Conservation (phyloP, 352 stramenopile genomes). For the Pythium brachiatum region DNA sequence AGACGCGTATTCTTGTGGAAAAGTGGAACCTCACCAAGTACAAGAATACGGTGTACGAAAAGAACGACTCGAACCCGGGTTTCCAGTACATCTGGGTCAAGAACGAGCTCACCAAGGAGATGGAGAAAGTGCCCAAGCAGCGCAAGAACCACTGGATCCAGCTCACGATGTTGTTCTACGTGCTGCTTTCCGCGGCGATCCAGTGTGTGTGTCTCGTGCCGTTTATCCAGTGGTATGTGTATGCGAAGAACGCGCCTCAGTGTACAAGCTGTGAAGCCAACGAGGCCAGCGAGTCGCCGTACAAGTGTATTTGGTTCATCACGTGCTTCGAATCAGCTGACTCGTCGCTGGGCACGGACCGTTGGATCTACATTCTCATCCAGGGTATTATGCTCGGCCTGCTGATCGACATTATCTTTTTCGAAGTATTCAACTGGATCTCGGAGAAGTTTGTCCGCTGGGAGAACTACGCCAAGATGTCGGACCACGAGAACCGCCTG, state of each 20-base stretch:
- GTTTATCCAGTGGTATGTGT: conserved; percentile 90
- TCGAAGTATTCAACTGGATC: conserved; percentile 86
- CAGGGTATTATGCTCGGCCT: conserved; percentile 80
- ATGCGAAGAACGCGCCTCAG: conserved; percentile 79
- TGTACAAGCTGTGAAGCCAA: conserved; percentile 59
- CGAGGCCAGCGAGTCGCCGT: conserved; percentile 30
- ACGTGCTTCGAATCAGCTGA: conserved; percentile 77
- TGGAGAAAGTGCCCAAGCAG: conserved; percentile 84
- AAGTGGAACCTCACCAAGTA: conserved; percentile 89
- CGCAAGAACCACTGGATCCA: conserved; percentile 86
- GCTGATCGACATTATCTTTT: conserved; percentile 89
- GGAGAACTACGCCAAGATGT: conserved; percentile 88
- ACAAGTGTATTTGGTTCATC: conserved; percentile 78
- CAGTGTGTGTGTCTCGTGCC: conserved; percentile 82
- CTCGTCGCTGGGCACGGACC: conserved; percentile 77
- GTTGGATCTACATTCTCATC: conserved; percentile 88
- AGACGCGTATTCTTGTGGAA: conserved; percentile 84
- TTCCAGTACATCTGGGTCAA: conserved; percentile 88
- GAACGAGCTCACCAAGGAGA: conserved; percentile 85
- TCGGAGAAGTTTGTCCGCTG: conserved; percentile 85
- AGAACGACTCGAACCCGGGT: conserved; percentile 80
- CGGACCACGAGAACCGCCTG: conserved; percentile 82
- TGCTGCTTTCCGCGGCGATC: conserved; percentile 66
- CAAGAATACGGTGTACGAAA: conserved; percentile 88
- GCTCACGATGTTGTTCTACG: conserved; percentile 84